Conservation (phyloP, 2,329 filamentous ascomycete genomes). For the Fusarium nurragi region DNA sequence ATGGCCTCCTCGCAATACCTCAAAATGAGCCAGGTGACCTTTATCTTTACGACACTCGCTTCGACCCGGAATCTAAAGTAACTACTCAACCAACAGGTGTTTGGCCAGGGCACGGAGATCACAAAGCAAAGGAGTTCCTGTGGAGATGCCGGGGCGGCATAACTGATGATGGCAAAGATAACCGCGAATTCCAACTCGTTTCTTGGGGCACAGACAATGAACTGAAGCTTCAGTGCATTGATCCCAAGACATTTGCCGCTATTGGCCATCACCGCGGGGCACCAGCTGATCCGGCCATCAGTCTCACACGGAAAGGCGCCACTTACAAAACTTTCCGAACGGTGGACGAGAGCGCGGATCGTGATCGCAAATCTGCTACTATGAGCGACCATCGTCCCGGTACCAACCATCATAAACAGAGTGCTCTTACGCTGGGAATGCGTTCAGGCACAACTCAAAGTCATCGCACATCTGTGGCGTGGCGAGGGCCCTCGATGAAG, state of each 20-base stretch:
- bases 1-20: slow-evolving; percentile 88
- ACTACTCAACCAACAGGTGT: slow-evolving; percentile 62
- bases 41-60: slow-evolving; percentile 80
- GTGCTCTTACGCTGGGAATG: slow-evolving; percentile 56
- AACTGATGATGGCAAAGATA: slow-evolving; percentile 74
- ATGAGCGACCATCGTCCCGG: slow-evolving; percentile 69
- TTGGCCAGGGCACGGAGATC: slow-evolving; percentile 69
- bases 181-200: slow-evolving; percentile 90
- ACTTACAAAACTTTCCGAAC: slow-evolving; percentile 86
- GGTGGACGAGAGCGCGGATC: slow-evolving; percentile 66
- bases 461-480: slow-evolving; percentile 52
- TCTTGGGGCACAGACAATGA: slow-evolving; percentile 92
- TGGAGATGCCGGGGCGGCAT: slow-evolving; percentile 82
- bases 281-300: slow-evolving; percentile 70
- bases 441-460: slow-evolving; percentile 47
- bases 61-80: slow-evolving; percentile 56
- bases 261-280: slow-evolving; percentile 80
- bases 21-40: slow-evolving; percentile 87
- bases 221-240: slow-evolving; percentile 79
- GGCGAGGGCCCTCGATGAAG: slow-evolving; percentile 69
- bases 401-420: slow-evolving; percentile 55
- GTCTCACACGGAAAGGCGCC: slow-evolving; percentile 83
- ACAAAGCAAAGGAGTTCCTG: slow-evolving; percentile 88
- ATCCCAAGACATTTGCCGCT: slow-evolving; percentile 69
- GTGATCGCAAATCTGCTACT: slow-evolving; percentile 67